phyloP scores from a whole-genome alignment of 2,329 filamentous ascomycete species.

The Calonectria hawksworthii region DNA sequence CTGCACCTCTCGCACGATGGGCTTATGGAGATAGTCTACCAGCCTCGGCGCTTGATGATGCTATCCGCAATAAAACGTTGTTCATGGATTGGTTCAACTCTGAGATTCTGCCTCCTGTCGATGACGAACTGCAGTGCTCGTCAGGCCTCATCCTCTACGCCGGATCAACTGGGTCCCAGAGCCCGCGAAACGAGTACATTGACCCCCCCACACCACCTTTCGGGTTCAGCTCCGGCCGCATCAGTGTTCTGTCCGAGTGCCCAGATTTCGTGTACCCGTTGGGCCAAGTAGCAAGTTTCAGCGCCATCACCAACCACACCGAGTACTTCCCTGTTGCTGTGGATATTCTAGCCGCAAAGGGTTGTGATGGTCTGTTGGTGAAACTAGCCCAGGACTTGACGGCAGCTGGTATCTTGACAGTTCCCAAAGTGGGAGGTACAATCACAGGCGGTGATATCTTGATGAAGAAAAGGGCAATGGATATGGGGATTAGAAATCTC shows the following conservation, averaged over 20 bases:
- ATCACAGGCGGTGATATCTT: constrained; percentile 4
- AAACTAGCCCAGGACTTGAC: constrained; percentile 5
- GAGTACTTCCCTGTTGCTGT: constrained; percentile 10
- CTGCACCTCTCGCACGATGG: constrained; percentile 53
- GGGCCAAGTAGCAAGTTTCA: neutral
- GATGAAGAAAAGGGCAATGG: neutral
- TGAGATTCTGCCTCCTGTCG: neutral
- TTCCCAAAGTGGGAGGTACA: constrained; percentile 5
- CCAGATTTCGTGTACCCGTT: constrained; percentile 6
- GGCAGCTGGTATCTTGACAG: neutral
- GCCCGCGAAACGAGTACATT: neutral
- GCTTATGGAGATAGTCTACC: constrained; percentile 50
- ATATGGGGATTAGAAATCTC: neutral
- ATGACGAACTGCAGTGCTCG: neutral
- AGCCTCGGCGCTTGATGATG: constrained; percentile 50
- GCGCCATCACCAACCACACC: neutral
- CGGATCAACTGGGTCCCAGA: neutral
- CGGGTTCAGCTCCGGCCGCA: neutral
- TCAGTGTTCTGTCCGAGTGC: constrained; percentile 1
- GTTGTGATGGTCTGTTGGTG: neutral
- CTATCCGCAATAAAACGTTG: constrained; percentile 63
- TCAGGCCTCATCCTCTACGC: neutral
- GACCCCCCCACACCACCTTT: neutral
- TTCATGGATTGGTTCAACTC: constrained; percentile 62
- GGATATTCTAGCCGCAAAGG: constrained; percentile 8